Percentiles rank a stretch among this genome's conserved stretches.
phyloP scores from a whole-genome alignment of 805 yeast genomes.

The Pichia kluyveri region DNA sequence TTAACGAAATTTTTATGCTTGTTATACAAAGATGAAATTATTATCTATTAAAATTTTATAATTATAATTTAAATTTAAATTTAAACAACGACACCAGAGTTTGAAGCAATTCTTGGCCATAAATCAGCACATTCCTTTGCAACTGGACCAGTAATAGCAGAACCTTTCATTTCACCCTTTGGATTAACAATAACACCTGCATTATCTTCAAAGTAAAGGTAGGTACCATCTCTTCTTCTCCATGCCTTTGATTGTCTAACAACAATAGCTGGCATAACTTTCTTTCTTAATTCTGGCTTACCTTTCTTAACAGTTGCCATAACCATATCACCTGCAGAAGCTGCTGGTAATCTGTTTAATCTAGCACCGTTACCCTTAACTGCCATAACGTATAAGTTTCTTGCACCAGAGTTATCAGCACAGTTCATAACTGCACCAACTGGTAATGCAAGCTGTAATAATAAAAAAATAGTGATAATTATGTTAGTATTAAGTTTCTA shows the following conservation, averaged over 20 bases:
- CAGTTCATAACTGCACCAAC: conserved; percentile 99
- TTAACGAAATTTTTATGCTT: conserved; percentile 4
- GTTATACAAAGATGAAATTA: conserved; percentile 10
- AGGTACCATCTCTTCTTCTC: conserved; percentile 99
- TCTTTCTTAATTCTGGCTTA: conserved; percentile 99
- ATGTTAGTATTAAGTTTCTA: conserved; percentile 15
- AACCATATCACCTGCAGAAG: conserved; percentile 99
- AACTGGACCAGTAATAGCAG: conserved; percentile 99
- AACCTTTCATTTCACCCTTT: conserved; percentile 99
- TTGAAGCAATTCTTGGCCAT: conserved; percentile 99
- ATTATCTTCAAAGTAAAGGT: conserved; percentile 99
- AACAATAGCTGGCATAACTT: conserved; percentile 99
- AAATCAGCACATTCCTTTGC: conserved; percentile 99
- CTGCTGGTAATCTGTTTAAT: conserved; percentile 99
- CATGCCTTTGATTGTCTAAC: conserved; percentile 99
- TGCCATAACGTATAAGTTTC: conserved; percentile 97
- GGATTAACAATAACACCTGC: conserved; percentile 99
- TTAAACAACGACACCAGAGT: conserved; percentile 99
- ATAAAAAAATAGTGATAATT: conserved; percentile 14
- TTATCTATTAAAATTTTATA: conserved; percentile 4
- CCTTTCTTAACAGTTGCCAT: conserved; percentile 99
- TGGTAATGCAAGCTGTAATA: conserved; percentile 90
- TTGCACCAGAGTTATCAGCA: conserved; percentile 99
- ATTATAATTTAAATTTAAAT: conserved; percentile 13
- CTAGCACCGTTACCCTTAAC: conserved; percentile 99